A percentile compares a stretch with the other conserved stretches of the same genome.
Evolutionary conservation across 129 eudicot species (phyloP).

Genomic region (Lonicera japonica): DNA sequence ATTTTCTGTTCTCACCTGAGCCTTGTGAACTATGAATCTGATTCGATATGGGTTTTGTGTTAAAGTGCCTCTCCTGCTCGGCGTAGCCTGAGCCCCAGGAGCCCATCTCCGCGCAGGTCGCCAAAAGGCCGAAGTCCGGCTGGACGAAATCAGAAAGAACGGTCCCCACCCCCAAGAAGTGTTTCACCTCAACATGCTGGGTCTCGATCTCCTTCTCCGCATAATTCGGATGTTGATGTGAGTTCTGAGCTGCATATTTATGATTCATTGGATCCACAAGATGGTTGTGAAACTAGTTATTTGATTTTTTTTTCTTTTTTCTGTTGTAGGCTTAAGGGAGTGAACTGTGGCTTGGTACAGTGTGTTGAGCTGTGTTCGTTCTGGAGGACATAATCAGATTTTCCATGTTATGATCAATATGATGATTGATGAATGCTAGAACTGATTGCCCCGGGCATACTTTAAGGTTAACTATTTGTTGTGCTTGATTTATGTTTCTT

Average conservation of each 20-base stretch:
- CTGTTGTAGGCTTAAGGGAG: conserved; percentile 40
- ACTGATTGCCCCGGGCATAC: conserved; percentile 23
- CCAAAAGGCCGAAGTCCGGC: conserved; percentile 61
- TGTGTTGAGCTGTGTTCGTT: conserved; percentile 9
- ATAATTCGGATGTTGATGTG: conserved; percentile 74
- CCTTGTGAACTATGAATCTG: not conserved
- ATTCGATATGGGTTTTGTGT: conserved; percentile 4
- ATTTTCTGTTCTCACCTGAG: not conserved
- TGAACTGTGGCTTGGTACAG: conserved; percentile 1
- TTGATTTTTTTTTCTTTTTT: not conserved
- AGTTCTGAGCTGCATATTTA: conserved; percentile 17
- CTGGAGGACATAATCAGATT: conserved; percentile 18
- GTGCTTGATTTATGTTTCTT: conserved; percentile 23
- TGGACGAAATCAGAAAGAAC: conserved; percentile 29
- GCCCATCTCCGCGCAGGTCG: conserved; percentile 59
- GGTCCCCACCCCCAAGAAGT: conserved; percentile 61
- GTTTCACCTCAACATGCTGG: conserved; percentile 65
- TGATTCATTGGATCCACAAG: not conserved
- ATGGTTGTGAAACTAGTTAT: not conserved
- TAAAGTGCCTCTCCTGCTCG: conserved; percentile 61
- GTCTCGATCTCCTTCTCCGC: conserved; percentile 84
- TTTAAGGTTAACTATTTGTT: conserved; percentile 43
- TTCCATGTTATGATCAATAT: conserved; percentile 26
- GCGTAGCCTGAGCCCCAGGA: conserved; percentile 64
- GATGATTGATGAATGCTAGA: conserved; percentile 30